phyloP scores from a whole-genome alignment of 2,329 filamentous ascomycete species.

The Chalaropsis ovoidea region DNA sequence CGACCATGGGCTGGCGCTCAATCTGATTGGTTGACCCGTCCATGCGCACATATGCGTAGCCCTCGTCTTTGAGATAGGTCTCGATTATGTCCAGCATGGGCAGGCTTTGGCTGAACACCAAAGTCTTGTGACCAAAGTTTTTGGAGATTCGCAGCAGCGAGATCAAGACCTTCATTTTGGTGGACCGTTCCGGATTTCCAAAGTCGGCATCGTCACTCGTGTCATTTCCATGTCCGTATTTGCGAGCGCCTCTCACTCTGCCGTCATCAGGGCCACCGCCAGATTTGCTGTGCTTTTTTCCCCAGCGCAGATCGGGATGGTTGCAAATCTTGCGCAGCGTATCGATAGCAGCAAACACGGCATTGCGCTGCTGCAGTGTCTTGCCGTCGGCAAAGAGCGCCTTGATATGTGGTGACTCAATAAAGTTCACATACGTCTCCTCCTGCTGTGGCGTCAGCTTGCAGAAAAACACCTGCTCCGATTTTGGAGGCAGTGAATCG shows the following conservation, averaged over 20 bases:
- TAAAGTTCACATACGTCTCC: constrained; percentile 23
- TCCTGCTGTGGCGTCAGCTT: constrained; percentile 57
- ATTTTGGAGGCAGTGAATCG: constrained; percentile 87
- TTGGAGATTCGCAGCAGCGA: constrained; percentile 82
- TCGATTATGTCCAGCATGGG: constrained; percentile 95
- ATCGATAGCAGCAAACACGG: constrained; percentile 68
- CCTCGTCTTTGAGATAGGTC: constrained; percentile 60
- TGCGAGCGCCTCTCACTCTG: not conserved
- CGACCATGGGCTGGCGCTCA: constrained; percentile 77
- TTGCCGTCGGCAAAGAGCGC: constrained; percentile 17
- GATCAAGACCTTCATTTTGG: constrained; percentile 93
- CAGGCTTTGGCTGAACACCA: constrained; percentile 85
- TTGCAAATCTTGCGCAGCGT: constrained; percentile 94
- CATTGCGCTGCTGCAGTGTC: constrained; percentile 16
- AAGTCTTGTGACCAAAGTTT: constrained; percentile 77
- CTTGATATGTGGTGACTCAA: constrained; percentile 26
- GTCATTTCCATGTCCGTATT: not conserved
- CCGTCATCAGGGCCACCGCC: not conserved
- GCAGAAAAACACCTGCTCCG: constrained; percentile 90
- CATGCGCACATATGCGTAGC: constrained; percentile 75
- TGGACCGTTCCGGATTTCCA: constrained; percentile 68
- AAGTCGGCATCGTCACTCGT: constrained; percentile 41
- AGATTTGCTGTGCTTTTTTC: constrained; percentile 19
- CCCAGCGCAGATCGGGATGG: constrained; percentile 70
- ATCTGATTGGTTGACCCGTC: constrained; percentile 87